A percentile compares a stretch with the other conserved stretches of the same genome.
phyloP scores from a whole-genome alignment of 1,284 basidiomycete species.

The Naganishia sp. region DNA sequence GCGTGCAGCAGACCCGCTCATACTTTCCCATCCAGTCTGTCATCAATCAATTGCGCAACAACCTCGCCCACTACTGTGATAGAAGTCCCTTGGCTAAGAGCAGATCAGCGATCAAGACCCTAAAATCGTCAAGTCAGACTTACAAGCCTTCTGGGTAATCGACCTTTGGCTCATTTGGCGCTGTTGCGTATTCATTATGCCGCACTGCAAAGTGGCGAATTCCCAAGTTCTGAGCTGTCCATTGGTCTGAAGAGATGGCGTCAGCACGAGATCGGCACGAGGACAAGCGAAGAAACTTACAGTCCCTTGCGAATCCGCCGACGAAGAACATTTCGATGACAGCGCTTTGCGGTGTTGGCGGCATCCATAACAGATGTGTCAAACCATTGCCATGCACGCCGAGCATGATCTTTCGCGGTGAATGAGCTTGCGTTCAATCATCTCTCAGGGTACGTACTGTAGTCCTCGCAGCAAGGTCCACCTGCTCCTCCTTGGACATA shows the following conservation, averaged over 20 bases:
- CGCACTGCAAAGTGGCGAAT: slow-evolving; percentile 53
- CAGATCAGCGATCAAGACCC: background rate
- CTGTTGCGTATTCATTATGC: slow-evolving; percentile 56
- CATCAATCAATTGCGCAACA: slow-evolving; percentile 79
- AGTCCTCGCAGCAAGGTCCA: slow-evolving; percentile 50
- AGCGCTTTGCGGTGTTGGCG: slow-evolving; percentile 50
- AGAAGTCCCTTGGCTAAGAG: slow-evolving; percentile 59
- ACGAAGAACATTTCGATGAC: slow-evolving; percentile 54
- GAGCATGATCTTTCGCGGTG: slow-evolving; percentile 50
- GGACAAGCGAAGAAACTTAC: slow-evolving; percentile 35
- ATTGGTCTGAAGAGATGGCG: slow-evolving; percentile 43
- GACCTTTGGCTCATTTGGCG: slow-evolving; percentile 61
- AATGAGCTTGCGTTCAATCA: background rate
- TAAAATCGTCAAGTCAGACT: background rate
- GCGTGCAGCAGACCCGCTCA: slow-evolving; percentile 51
- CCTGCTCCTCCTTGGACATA: slow-evolving; percentile 52
- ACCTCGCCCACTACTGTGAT: slow-evolving; percentile 76
- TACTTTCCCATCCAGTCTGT: slow-evolving; percentile 88
- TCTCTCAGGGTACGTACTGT: slow-evolving; percentile 42
- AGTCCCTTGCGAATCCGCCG: slow-evolving; percentile 53
- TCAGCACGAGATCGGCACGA: background rate
- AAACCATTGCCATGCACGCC: slow-evolving; percentile 55
- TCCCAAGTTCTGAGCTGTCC: slow-evolving; percentile 53
- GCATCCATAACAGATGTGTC: slow-evolving; percentile 55
- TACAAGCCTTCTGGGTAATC: slow-evolving; percentile 70